Percentiles rank a stretch among this genome's conserved stretches.
These are phyloP conservation scores for Trichoderma atroviride DNA, from an alignment of 2,329 filamentous ascomycete genomes.

Conservation along the genomic window DNA sequence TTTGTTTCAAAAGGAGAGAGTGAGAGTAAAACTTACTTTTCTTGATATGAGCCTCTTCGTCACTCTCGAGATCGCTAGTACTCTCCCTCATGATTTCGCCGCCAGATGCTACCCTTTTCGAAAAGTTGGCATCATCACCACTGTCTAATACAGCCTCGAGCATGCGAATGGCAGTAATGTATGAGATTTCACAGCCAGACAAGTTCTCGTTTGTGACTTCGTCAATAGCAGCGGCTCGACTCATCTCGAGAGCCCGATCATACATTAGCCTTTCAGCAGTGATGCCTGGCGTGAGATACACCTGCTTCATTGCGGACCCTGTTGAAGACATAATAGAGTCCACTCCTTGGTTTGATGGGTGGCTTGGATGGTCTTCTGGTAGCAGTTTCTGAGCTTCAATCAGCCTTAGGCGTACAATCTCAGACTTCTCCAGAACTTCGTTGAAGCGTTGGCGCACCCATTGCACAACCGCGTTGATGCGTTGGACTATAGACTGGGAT, in stretches of 20 bases:
- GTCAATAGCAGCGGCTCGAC: constrained; percentile 87
- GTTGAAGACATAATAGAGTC: constrained; percentile 59
- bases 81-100: constrained; percentile 47
- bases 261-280: constrained; percentile 98
- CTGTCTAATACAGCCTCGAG: constrained; percentile 90
- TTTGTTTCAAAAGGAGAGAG: neutral
- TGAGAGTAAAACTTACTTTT: constrained; percentile 60
- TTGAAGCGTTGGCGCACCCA: constrained; percentile 96
- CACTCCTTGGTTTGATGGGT: constrained; percentile 75
- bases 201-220: constrained; percentile 93
- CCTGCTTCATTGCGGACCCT: constrained; percentile 72
- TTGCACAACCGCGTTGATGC: constrained; percentile 92
- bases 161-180: constrained; percentile 91
- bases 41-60: constrained; percentile 72
- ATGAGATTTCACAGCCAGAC: constrained; percentile 84
- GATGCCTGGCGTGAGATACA: constrained; percentile 82
- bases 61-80: constrained; percentile 59
- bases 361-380: constrained; percentile 80
- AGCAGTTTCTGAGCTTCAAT: constrained; percentile 82
- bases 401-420: constrained; percentile 87
- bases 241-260: constrained; percentile 96
- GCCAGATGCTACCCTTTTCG: constrained; percentile 40
- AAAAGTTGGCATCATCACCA: constrained; percentile 61
- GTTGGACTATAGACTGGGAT: constrained; percentile 59
- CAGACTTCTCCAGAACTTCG: constrained; percentile 93